These are phyloP conservation scores for Orbilia javanica DNA, from an alignment of 2,329 filamentous ascomycete species.

Conservation along the genomic window DNA sequence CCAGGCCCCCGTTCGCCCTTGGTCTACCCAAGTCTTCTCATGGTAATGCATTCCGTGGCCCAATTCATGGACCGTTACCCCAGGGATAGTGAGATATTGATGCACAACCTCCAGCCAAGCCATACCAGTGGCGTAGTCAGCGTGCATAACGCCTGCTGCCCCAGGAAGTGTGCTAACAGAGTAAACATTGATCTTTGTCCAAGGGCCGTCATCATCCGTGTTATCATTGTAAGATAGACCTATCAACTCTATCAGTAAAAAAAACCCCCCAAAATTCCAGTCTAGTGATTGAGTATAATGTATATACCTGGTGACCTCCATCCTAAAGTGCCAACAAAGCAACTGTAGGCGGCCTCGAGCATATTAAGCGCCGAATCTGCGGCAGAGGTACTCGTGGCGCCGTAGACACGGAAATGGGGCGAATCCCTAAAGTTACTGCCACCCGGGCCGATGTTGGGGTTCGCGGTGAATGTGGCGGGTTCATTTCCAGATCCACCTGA, in stretches of 20 bases:
- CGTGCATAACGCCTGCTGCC: slow-evolving; percentile 67
- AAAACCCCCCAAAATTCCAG: neutral
- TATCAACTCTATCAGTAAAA: slow-evolving; percentile 60
- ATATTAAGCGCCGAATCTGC: slow-evolving; percentile 64
- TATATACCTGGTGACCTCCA: slow-evolving; percentile 65
- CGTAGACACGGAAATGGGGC: slow-evolving; percentile 66
- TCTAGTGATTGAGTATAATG: slow-evolving; percentile 64
- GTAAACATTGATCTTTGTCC: slow-evolving; percentile 69
- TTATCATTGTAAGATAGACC: slow-evolving; percentile 61
- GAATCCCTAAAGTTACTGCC: slow-evolving; percentile 64
- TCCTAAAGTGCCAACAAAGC: slow-evolving; percentile 65
- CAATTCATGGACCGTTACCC: slow-evolving; percentile 69
- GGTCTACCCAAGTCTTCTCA: slow-evolving; percentile 64
- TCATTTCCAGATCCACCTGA: slow-evolving; percentile 32
- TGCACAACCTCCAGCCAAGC: slow-evolving; percentile 67
- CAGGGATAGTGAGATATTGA: slow-evolving; percentile 65
- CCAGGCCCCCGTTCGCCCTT: slow-evolving; percentile 68
- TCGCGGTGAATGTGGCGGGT: slow-evolving; percentile 62
- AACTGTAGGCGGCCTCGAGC: slow-evolving; percentile 68
- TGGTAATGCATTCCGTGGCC: slow-evolving; percentile 69
- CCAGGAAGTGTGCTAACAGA: slow-evolving; percentile 64
- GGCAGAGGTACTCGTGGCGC: slow-evolving; percentile 62
- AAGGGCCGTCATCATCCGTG: slow-evolving; percentile 65
- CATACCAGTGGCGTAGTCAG: slow-evolving; percentile 65
- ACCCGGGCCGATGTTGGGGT: slow-evolving; percentile 64